Evolutionary conservation across 2,329 filamentous ascomycete species (phyloP).

Genomic region (Trichoderma endophyticum): DNA sequence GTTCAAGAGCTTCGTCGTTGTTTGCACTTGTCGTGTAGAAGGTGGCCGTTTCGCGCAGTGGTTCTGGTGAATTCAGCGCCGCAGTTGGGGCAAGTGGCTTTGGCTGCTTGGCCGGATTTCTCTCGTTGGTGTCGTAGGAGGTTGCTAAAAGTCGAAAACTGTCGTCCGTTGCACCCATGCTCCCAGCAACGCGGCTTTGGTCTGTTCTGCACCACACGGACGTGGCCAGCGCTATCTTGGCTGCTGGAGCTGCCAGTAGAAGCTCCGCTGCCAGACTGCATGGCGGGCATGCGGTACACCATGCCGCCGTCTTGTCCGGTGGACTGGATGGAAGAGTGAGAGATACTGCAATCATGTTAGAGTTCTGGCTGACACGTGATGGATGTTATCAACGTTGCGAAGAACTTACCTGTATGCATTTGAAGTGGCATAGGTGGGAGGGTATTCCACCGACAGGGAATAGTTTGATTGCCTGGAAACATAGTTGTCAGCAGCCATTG

Average conservation of each 20-base stretch:
- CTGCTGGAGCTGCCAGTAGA: conserved; percentile 21
- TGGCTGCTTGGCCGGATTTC: conserved; percentile 86
- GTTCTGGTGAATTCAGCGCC: conserved; percentile 92
- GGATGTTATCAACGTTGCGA: neutral
- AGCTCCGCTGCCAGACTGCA: conserved; percentile 33
- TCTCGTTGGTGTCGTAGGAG: conserved; percentile 88
- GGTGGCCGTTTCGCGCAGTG: conserved; percentile 80
- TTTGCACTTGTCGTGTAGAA: conserved; percentile 89
- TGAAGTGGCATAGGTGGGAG: conserved; percentile 34
- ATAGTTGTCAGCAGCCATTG: conserved; percentile 26
- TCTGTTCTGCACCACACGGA: conserved; percentile 69
- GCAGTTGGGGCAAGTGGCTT: conserved; percentile 86
- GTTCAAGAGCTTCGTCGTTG: conserved; percentile 40
- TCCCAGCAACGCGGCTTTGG: conserved; percentile 98
- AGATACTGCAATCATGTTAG: conserved; percentile 30
- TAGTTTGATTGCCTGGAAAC: conserved; percentile 35
- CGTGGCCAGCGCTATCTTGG: conserved; percentile 46
- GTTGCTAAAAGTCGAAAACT: conserved; percentile 97
- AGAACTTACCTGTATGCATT: conserved; percentile 40
- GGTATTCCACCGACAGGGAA: conserved; percentile 45
- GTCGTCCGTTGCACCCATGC: conserved; percentile 90
- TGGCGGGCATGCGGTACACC: conserved; percentile 43
- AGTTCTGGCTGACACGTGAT: neutral
- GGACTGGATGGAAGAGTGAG: conserved; percentile 37
- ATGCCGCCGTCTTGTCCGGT: conserved; percentile 38